phyloP scores from a whole-genome alignment of 768 basidiomycete species.

The Lyophyllum shimeji region DNA sequence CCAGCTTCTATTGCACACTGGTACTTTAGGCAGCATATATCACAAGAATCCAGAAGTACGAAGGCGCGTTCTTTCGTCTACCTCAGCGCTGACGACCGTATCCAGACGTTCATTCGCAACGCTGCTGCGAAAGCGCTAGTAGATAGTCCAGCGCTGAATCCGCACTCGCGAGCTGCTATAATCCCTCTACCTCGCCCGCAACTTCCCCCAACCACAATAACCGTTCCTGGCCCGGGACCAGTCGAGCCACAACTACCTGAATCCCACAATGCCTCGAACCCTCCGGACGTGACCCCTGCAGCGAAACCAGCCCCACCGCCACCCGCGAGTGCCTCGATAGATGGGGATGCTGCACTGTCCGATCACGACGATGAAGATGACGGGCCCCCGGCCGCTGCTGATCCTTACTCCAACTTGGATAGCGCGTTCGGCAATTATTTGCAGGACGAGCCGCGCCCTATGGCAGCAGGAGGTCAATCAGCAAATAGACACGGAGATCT shows the following conservation, averaged over 20 bases:
- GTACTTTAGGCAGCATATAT: conserved; percentile 92
- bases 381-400: conserved; percentile 35
- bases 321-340: conserved; percentile 16
- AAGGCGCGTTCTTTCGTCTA: neutral
- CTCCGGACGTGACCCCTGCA: conserved; percentile 25
- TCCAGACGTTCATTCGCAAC: conserved; percentile 89
- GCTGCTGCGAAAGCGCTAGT: conserved; percentile 78
- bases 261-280: conserved; percentile 19
- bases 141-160: conserved; percentile 90
- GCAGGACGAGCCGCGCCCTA: conserved; percentile 71
- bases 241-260: conserved; percentile 38
- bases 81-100: conserved; percentile 2
- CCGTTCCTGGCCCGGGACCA: conserved; percentile 65
- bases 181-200: conserved; percentile 57
- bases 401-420: conserved; percentile 85
- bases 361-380: conserved; percentile 40
- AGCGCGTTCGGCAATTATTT: conserved; percentile 74
- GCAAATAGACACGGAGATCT: conserved; percentile 44
- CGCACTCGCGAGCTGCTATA: conserved; percentile 71
- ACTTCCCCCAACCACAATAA: conserved; percentile 45
- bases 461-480: conserved; percentile 40
- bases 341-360: conserved; percentile 23
- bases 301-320: conserved; percentile 33
- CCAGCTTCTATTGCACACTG: conserved; percentile 91
- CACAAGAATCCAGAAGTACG: conserved; percentile 94